Conservation (phyloP, 805 yeast species). For the Ogataea methylovora region DNA sequence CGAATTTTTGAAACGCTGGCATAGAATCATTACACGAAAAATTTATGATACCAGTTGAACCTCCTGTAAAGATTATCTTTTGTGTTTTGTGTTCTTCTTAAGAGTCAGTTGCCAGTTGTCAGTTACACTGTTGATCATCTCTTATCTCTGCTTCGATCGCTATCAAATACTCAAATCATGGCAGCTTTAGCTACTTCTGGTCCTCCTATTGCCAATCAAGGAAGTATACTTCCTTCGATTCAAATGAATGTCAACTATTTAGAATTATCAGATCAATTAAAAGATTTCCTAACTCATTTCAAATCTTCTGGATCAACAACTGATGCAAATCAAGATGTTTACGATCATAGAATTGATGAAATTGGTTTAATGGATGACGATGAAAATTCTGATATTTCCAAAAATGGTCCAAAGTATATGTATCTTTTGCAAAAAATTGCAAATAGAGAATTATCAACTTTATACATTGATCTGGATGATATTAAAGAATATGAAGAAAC, state of each 20-base stretch:
- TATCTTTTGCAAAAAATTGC: constrained; percentile 68
- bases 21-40: too few relatives aligned
- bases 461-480: constrained; percentile 80
- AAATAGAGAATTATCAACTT: constrained; percentile 66
- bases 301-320: constrained; percentile 31
- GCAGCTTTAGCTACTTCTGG: constrained; percentile 14
- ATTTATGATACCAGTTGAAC: too few relatives aligned
- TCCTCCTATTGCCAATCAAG: constrained; percentile 8
- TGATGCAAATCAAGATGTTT: constrained; percentile 23
- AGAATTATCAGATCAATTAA: constrained; percentile 48
- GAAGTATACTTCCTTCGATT: constrained; percentile 18
- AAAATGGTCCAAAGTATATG: constrained; percentile 66
- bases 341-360: constrained; percentile 27
- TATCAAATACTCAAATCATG: constrained; percentile 10
- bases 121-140: too few relatives aligned
- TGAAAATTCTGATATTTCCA: constrained; percentile 15
- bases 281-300: constrained; percentile 63
- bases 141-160: not conserved
- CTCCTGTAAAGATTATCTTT: too few relatives aligned
- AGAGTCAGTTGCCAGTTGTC: too few relatives aligned
- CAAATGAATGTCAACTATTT: constrained; percentile 47
- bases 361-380: constrained; percentile 16
- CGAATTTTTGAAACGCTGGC: too few relatives aligned
- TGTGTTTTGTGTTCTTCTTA: too few relatives aligned
- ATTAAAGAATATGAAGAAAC: constrained; percentile 59